Base-by-base conservation (phyloP, 2,329 filamentous ascomycete species). In the Fusarium euwallaceae region DNA sequence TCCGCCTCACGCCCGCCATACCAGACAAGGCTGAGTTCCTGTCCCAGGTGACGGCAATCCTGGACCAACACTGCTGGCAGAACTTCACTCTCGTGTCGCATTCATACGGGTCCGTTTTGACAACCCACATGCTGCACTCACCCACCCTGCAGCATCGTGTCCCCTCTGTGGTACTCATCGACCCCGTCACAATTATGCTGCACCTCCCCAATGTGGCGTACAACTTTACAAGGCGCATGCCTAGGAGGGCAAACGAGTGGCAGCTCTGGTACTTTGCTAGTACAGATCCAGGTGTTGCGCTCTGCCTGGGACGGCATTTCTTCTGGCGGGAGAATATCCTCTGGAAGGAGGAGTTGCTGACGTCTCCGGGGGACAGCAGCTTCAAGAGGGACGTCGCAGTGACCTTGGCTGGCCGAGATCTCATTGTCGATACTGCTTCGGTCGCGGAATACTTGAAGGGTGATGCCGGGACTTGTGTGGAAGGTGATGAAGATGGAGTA, bases 241-340 rank as follows among this genome's bases (percentile, higher is more conserved):
- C 89, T 4, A 82, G 74, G 78, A 82, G 66, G 66, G 91, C 92
- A n/a, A 93, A 92, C 71, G 91, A 94, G 81, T 91, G 89, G 84
- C 88, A 92, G 79, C 83, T 94, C 16, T 92, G 90, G 86, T 94
- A 92, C 76, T 94, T 93, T 79, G 92, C 90, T 7, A 90, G 88
- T 53, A 91, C 87, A 64, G 92, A 94, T 74, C 89, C 91, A 32
- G 91, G 91, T 3, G 90, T 93, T 3, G 88, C 92, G 11, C 87
- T 92, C 66, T 90, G 89, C 11, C 83, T 94, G 1, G 89, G 88
- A 0, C 84, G 92, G 4, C 87, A 91, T 76, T 94, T 94, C 82
- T 93, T 93, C 82, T 94, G 92, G 93, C 86, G 86, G 29, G 87
- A 94, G 74, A 93, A 92, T 72, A 89, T 93, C 43, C 82, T 93